These are phyloP conservation scores for Ajuga chamaepitys DNA, from an alignment of 257 asterid genomes.

Conservation along the genomic window DNA sequence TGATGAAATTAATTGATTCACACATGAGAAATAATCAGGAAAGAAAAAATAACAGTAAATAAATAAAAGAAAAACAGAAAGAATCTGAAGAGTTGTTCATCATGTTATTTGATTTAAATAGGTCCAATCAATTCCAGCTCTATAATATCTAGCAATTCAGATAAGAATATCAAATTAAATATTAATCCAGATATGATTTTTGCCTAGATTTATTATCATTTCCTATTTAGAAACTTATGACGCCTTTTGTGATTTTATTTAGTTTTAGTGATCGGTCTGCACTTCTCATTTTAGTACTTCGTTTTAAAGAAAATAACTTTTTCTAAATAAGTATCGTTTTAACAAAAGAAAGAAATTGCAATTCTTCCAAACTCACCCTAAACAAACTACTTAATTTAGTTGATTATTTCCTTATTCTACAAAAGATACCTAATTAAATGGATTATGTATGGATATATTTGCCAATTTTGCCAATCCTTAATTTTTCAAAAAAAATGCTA, in stretches of 20 bases:
- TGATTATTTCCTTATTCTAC: too few species aligned
- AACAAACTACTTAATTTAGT: too few species aligned
- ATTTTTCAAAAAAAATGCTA: too few species aligned
- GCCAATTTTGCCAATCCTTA: too few species aligned
- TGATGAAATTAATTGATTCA: neutral
- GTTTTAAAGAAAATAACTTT: too few species aligned
- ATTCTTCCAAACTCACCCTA: too few species aligned
- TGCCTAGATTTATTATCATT: neutral
- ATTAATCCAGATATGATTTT: neutral
- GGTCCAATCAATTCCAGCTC: neutral
- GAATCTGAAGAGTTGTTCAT: conserved; percentile 17
- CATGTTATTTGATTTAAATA: conserved; percentile 14
- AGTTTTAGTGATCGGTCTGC: too few species aligned
- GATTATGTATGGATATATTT: too few species aligned
- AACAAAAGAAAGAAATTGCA: too few species aligned
- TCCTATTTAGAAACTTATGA: neutral
- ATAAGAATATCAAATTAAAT: neutral
- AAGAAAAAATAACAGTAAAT: neutral
- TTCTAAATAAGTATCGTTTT: too few species aligned
- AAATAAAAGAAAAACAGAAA: neutral
- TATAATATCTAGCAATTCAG: neutral
- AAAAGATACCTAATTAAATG: too few species aligned
- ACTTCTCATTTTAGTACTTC: too few species aligned
- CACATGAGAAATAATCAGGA: neutral
- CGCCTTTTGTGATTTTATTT: neutral